These are phyloP conservation scores for Penicillium olsonii DNA, from an alignment of 2,329 filamentous ascomycete genomes.

Conservation along the genomic window DNA sequence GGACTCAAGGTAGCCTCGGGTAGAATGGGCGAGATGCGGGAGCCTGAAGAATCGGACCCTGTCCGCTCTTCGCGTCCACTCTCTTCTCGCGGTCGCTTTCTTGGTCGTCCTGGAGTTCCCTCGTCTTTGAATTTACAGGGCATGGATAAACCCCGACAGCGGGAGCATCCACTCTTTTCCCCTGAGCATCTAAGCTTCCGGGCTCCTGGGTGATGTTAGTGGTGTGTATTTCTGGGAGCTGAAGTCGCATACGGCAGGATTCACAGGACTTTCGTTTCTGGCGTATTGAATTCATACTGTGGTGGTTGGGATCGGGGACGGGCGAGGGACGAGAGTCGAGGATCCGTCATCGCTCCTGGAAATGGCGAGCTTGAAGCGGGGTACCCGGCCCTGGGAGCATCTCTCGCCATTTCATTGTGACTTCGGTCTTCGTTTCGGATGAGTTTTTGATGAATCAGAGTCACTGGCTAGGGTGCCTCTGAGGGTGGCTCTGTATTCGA, in stretches of 20 bases:
- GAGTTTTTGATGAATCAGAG: too few species aligned
- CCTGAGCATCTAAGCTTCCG: conserved; percentile 34
- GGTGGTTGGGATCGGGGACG: conserved; percentile 1
- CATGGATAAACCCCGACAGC: conserved; percentile 25
- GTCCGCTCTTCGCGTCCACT: conserved; percentile 4
- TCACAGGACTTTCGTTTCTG: conserved; percentile 32
- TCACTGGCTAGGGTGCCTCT: too few species aligned
- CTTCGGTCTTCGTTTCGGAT: too few species aligned
- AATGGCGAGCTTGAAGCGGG: conserved; percentile 24
- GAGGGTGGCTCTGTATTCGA: too few species aligned
- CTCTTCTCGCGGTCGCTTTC: conserved; percentile 26
- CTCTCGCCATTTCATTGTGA: too few species aligned
- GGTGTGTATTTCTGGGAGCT: not conserved
- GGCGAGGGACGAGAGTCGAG: not conserved
- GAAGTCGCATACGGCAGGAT: conserved; percentile 26
- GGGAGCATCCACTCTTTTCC: conserved; percentile 28
- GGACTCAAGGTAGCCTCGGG: not conserved
- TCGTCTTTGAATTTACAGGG: conserved; percentile 31
- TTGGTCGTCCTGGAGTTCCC: conserved; percentile 28
- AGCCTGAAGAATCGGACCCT: conserved; percentile 13
- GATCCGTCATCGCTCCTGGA: conserved; percentile 18
- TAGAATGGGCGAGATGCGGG: conserved; percentile 5
- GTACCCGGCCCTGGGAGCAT: conserved; percentile 3
- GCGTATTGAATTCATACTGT: conserved; percentile 20
- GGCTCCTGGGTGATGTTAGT: conserved; percentile 18